Evolutionary conservation across 108 stramenopile species (phyloP), one percentile per base, ranked within the genome.

Genomic region (Nitzschia inconspicua): DNA sequence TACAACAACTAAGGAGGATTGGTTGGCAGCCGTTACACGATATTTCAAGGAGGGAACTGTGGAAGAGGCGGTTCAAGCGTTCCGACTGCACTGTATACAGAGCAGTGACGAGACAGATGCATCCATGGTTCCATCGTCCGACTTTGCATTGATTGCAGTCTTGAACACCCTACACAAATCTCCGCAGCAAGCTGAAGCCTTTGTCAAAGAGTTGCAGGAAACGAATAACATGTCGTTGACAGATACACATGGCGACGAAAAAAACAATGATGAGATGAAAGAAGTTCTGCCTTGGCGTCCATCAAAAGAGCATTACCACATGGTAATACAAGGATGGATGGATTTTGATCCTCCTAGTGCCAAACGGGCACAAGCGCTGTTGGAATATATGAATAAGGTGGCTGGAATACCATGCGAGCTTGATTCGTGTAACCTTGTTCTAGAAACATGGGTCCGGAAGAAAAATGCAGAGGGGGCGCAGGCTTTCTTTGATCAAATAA

Each of bases 401-500:
- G 57, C 43, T 25, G 30, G 0, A 2, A 29, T 43, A 19, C 3
- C 16, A 23, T 44, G 30, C 13, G 43, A 43, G 16, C 18, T 35
- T 14, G 43, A 58, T 23, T 18, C 42, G 2, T 58, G 43, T 27
- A 58, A 58, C 43, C 42, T 58, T 9, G 24, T 58, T 13, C 2
- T 58, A 22, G 42, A 58, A 23, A 29, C 57, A 58, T 58, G 57
- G 57, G 57, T 24, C 2, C n/a, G 30, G 14, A 44, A 44, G 24
- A 30, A 30, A 23, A 58, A 58, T 42, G 57, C 57, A 34, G 57
- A 58, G 30, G 24, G 43, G 37, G 24, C 57, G 16, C 57, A 58
- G 8, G 27, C n/a, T 2, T 58, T 44, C 20, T 58, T 58, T 24
- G 43, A 58, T 24, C 34, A 22, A 0, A 10, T 11, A 39, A 39